Percentiles rank a stretch among this genome's conserved stretches.
phyloP scores from a whole-genome alignment of 371 early-diverging fungal genomes.

The Gilbertella persicaria region DNA sequence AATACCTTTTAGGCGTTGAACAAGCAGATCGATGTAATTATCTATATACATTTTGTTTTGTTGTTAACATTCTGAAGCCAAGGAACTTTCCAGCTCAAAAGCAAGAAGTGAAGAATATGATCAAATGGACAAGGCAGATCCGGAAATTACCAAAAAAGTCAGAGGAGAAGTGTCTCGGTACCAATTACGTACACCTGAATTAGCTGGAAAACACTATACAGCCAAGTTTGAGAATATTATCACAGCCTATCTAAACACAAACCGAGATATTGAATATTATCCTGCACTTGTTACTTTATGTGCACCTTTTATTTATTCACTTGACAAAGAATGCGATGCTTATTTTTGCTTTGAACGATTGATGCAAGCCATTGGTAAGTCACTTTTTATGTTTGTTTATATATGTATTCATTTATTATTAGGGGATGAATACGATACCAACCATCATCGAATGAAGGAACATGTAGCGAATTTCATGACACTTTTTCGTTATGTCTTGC shows the following conservation, averaged over 20 bases:
- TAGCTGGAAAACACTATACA: slow-evolving; percentile 19
- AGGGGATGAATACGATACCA: slow-evolving; percentile 57
- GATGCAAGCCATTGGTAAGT: slow-evolving; percentile 65
- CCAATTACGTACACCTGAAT: slow-evolving; percentile 40
- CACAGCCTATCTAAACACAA: slow-evolving; percentile 71
- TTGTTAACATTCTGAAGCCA: slow-evolving; percentile 40
- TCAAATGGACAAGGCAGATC: slow-evolving; percentile 67
- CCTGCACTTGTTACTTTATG: slow-evolving; percentile 73
- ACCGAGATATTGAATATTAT: slow-evolving; percentile 71
- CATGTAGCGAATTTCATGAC: slow-evolving; percentile 74
- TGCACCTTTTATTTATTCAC: slow-evolving; percentile 74
- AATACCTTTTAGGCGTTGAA: slow-evolving; percentile 81
- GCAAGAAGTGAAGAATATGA: slow-evolving; percentile 68
- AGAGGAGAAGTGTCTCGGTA: slow-evolving; percentile 81
- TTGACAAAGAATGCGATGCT: slow-evolving; percentile 72
- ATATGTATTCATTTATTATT: slow-evolving; percentile 1
- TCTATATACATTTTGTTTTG: neutral
- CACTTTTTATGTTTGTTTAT: neutral
- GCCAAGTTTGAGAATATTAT: slow-evolving; percentile 73
- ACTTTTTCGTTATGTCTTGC: slow-evolving; percentile 67
- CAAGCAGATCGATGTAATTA: slow-evolving; percentile 77
- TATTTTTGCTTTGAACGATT: slow-evolving; percentile 76
- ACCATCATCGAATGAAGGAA: slow-evolving; percentile 45
- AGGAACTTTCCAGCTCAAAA: slow-evolving; percentile 64
- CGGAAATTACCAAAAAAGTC: slow-evolving; percentile 72